Evolutionary conservation across 2,329 filamentous ascomycete genomes (phyloP), one percentile per base, ranked within the genome.

Genomic region (Drechslera avenae): DNA sequence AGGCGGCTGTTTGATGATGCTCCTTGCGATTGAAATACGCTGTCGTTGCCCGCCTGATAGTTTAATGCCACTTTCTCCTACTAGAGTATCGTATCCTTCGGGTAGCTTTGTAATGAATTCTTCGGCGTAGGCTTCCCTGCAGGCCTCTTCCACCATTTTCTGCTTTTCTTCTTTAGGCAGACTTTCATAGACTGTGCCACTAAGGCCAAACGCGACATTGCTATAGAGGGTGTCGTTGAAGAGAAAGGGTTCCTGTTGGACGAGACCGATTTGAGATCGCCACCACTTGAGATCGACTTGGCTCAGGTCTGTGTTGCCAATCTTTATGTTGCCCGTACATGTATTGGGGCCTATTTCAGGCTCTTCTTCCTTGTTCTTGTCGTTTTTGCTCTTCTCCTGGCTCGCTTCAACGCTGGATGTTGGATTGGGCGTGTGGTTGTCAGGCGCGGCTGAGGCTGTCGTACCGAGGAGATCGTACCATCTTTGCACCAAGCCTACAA

Each of bases 1-100:
- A 0, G 78, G 75, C 0, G 88, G 88, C 42, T 84, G 76, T 37
- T 86, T 83, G 45, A 91, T 79, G 21, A 91, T 85, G 9, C 86
- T 86, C 6, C 88, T 79, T 0, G 88, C 88, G 54, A 91, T 91
- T 2, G 89, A 86, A 18, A 95, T 81, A 4, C 91, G 83, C 69
- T 95, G 90, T n/a, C 89, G 83, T 69, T 96, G 90, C 1, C 91
- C 91, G n/a, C 90, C 88, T 9, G 87, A 91, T 1, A 95, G 76
- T 67, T 89, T 90, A 39, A 88, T 86, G 4, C 90, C 90, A 21
- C 83, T 83, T 65, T 93, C 89, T 1, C 90, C 90, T 1, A 94
- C 89, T 7, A 82, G 73, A 0, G 90, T 91, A 4, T 87, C 81
- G 64, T 92, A 92, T 1, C 85, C 83, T 76, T 89, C 40, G 4